phyloP scores from a whole-genome alignment of 1,139 yeast genomes.

The Pichia inconspicua region DNA sequence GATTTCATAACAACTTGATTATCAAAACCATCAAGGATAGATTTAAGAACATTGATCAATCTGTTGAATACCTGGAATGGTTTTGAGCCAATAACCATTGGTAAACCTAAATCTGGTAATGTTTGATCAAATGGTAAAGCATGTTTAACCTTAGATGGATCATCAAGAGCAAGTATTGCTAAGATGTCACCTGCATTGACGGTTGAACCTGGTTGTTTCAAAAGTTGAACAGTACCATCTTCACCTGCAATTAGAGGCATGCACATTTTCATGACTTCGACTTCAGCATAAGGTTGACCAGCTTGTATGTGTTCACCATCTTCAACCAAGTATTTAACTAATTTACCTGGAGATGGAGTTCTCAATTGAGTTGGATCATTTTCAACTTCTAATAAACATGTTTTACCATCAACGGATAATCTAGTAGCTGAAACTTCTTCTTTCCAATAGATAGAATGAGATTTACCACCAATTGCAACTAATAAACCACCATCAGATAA shows the following conservation, averaged over 20 bases:
- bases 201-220: slow-evolving; percentile 98
- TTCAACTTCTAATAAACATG: slow-evolving; percentile 87
- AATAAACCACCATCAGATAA: slow-evolving; percentile 92
- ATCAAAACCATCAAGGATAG: slow-evolving; percentile 85
- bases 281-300: slow-evolving; percentile 96
- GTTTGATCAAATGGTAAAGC: slow-evolving; percentile 95
- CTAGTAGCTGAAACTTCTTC: slow-evolving; percentile 97
- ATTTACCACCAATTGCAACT: slow-evolving; percentile 81
- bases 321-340: slow-evolving; percentile 87
- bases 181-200: slow-evolving; percentile 93
- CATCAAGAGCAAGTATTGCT: slow-evolving; percentile 90
- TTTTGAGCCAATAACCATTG: slow-evolving; percentile 74
- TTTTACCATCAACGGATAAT: slow-evolving; percentile 87
- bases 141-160: slow-evolving; percentile 94
- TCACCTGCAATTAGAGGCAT: slow-evolving; percentile 90
- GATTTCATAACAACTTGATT: slow-evolving; percentile 89
- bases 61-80: slow-evolving; percentile 68
- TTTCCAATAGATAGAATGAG: slow-evolving; percentile 95
- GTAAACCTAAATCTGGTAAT: slow-evolving; percentile 80
- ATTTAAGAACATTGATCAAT: slow-evolving; percentile 52
- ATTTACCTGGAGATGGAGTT: slow-evolving; percentile 98
- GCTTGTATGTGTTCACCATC: slow-evolving; percentile 88
- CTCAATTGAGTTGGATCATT: slow-evolving; percentile 97
- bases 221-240: slow-evolving; percentile 83
- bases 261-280: slow-evolving; percentile 98